Conservation (phyloP, 1,284 basidiomycete species). For the Quambalaria eucalypti region DNA sequence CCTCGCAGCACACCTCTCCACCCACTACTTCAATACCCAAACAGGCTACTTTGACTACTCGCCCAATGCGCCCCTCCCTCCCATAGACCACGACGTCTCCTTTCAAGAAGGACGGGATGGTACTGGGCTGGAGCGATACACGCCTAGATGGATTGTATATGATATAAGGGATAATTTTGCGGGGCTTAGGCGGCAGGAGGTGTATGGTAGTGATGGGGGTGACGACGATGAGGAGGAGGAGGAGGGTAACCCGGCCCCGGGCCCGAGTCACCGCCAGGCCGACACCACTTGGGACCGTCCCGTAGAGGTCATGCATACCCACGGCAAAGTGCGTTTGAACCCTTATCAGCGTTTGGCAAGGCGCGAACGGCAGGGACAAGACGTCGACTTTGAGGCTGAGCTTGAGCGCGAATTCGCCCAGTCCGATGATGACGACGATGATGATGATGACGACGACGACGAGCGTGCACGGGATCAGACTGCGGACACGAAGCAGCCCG, state of each 20-base stretch:
- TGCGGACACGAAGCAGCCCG: not conserved
- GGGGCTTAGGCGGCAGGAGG: not conserved
- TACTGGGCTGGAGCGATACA: not conserved
- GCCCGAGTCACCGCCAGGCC: too few species aligned
- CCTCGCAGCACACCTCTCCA: not conserved
- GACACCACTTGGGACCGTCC: not conserved
- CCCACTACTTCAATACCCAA: conserved; percentile 1
- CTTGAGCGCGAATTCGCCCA: not conserved
- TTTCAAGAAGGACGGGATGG: not conserved
- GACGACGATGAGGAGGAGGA: not conserved
- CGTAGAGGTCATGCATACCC: not conserved
- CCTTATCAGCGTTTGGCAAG: not conserved
- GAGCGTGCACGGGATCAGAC: not conserved
- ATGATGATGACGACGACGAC: not conserved
- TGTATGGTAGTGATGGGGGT: not conserved
- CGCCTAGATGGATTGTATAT: not conserved
- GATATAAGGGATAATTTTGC: not conserved
- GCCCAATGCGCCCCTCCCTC: not conserved
- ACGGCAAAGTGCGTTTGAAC: not conserved
- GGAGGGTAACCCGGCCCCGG: not conserved
- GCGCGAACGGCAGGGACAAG: not conserved
- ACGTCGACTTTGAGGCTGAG: not conserved
- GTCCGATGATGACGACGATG: not conserved
- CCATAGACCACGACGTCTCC: not conserved
- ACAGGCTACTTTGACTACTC: not conserved